phyloP scores from a whole-genome alignment of 768 basidiomycete species.

The Auriscalpium vulgare region DNA sequence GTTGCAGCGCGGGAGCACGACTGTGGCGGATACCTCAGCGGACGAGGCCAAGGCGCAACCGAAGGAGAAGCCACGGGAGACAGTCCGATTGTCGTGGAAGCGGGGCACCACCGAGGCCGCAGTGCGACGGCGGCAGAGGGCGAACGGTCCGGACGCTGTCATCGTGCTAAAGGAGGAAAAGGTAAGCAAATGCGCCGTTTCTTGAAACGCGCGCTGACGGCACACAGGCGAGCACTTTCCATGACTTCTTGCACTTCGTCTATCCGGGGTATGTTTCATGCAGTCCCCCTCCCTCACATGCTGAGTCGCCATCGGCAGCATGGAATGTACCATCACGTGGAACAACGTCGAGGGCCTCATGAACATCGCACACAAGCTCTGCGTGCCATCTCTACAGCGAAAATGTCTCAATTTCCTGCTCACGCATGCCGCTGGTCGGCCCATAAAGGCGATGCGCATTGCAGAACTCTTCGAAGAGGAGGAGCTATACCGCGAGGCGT shows the following conservation, averaged over 20 bases:
- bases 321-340: slow-evolving; percentile 93
- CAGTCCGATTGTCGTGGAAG: slow-evolving; percentile 8
- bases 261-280: slow-evolving; percentile 73
- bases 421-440: slow-evolving; percentile 86
- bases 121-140: slow-evolving; percentile 3
- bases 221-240: slow-evolving; percentile 69
- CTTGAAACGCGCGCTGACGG: neutral
- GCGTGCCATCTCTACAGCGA: slow-evolving; percentile 70
- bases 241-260: slow-evolving; percentile 88
- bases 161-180: slow-evolving; percentile 89
- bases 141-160: slow-evolving; percentile 61
- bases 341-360: slow-evolving; percentile 89
- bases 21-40: neutral
- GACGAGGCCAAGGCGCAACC: slow-evolving; percentile 13
- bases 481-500: slow-evolving; percentile 83
- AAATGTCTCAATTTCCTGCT: slow-evolving; percentile 84
- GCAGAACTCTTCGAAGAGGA: slow-evolving; percentile 89
- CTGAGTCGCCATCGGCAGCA: slow-evolving; percentile 29
- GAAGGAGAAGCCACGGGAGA: slow-evolving; percentile 10
- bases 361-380: slow-evolving; percentile 86
- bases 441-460: slow-evolving; percentile 88
- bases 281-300: neutral
- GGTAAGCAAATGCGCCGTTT: slow-evolving; percentile 29
- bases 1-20: slow-evolving; percentile 33
- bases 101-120: neutral